These are phyloP conservation scores for Gillenia trifoliata DNA, from an alignment of 306 rosid genomes.

Conservation along the genomic window DNA sequence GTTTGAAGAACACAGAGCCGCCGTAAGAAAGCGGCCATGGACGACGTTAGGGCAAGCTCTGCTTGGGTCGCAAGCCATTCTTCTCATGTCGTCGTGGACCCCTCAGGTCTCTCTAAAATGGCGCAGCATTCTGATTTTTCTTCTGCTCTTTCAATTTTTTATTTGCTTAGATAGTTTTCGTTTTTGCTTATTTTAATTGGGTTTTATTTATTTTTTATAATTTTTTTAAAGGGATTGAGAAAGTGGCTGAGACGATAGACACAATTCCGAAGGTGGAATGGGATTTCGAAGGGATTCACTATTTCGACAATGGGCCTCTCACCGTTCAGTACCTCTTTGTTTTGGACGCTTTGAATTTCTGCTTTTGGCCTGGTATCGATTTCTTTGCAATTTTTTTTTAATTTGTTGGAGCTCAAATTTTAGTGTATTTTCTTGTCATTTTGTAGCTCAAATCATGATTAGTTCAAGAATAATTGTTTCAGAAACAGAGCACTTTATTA, in stretches of 20 bases:
- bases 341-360: constrained; percentile 84
- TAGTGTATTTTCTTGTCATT: background rate
- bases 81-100: constrained; percentile 76
- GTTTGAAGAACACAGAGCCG: background rate
- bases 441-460: background rate
- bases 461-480: background rate
- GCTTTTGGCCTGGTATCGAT: constrained; percentile 88
- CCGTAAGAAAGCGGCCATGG: constrained; percentile 44
- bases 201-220: background rate
- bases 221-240: constrained; percentile 66
- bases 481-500: too few relatives aligned
- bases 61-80: constrained; percentile 90
- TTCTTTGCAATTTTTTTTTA: background rate
- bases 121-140: background rate
- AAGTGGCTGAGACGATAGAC: constrained; percentile 57
- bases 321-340: constrained; percentile 91
- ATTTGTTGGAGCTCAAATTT: background rate
- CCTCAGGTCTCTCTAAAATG: constrained; percentile 45
- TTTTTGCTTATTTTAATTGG: background rate
- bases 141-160: background rate
- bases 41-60: constrained; percentile 74
- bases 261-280: constrained; percentile 78
- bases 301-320: constrained; percentile 84
- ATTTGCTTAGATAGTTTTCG: background rate
- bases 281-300: constrained; percentile 99